Base-by-base conservation (phyloP, 2,329 filamentous ascomycete genomes). In the Cercospora sp. region DNA sequence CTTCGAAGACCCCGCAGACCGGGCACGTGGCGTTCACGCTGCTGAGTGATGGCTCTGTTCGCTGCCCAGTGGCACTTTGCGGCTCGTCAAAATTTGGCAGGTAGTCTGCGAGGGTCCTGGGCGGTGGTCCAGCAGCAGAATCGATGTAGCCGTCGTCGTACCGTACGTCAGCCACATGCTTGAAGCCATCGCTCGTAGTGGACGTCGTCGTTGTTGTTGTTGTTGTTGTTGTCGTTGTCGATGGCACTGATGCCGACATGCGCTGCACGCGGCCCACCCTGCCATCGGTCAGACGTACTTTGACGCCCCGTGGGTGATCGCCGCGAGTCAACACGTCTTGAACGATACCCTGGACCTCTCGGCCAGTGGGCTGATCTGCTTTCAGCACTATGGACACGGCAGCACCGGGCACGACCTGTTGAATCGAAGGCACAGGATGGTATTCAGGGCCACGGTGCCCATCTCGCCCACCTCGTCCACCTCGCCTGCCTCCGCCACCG, bases 351-450 rank as follows among this genome's bases (percentile, higher is more conserved):
- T 84, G 82, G 1, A 92, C 91, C 73, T 92, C 88, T 57, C 86
- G 85, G 6, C 91, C 91, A 0, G 90, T 93, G 1, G 86, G 86
- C 77, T 94, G 91, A 78, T 94, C 91, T 69, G 86, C 83, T 75
- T 94, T 94, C 34, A 93, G 84, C 1, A 94, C 83, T 65, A 94
- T 91, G 60, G 89, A 90, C 63, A 94, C 91, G 3, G 76, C 70
- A 3, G 88, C 86, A 40, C 90, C 91, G 0, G 85, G 84, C 4
- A 86, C 71, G 32, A 92, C 88, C 70, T 88, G 74, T 34, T 70
- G 63, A 16, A 71, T 73, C 5, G 63, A 76, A 9, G 79, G 79
- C 7, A 80, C 77, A 30, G 70, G 67, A 21, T 40, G 40, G 55
- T 63, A 63, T 21, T 65, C 55, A 10, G 61, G 57, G 45, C 58